Percentiles rank a stretch among this genome's conserved stretches.
phyloP scores from a whole-genome alignment of 2,329 filamentous ascomycete species.

The Ustulina deusta region DNA sequence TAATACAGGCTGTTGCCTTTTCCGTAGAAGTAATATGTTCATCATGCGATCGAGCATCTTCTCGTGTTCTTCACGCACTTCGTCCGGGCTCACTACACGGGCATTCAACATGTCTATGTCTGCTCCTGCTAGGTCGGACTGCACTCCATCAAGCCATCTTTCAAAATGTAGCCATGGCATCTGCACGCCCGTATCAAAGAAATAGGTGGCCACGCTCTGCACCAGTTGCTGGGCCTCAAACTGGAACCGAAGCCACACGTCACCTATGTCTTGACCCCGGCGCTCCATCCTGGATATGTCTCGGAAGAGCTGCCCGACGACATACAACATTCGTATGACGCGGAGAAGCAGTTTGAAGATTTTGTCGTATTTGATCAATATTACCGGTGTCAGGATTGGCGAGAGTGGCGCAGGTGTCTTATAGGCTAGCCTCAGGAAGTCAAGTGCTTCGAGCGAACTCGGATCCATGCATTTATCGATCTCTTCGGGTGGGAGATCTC shows the following conservation, averaged over 20 bases:
- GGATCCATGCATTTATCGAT: slow-evolving; percentile 87
- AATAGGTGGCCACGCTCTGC: slow-evolving; percentile 77
- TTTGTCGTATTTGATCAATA: slow-evolving; percentile 83
- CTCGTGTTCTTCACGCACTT: slow-evolving; percentile 77
- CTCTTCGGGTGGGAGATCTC: slow-evolving; percentile 81
- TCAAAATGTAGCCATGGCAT: slow-evolving; percentile 80
- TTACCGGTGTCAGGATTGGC: slow-evolving; percentile 76
- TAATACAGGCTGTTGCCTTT: slow-evolving; percentile 78
- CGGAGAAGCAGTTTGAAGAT: slow-evolving; percentile 85
- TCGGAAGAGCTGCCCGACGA: slow-evolving; percentile 73
- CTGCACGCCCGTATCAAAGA: slow-evolving; percentile 81
- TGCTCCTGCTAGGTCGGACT: slow-evolving; percentile 64
- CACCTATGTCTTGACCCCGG: slow-evolving; percentile 54
- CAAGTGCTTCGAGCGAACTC: slow-evolving; percentile 85
- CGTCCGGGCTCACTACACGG: slow-evolving; percentile 68
- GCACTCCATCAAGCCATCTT: slow-evolving; percentile 71
- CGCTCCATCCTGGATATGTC: slow-evolving; percentile 61
- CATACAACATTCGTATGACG: slow-evolving; percentile 81
- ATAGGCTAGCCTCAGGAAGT: slow-evolving; percentile 91
- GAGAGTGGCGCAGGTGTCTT: slow-evolving; percentile 78
- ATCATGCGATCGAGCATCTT: slow-evolving; percentile 80
- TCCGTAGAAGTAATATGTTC: slow-evolving; percentile 77
- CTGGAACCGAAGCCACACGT: slow-evolving; percentile 69
- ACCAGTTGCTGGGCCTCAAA: slow-evolving; percentile 86
- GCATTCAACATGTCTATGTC: slow-evolving; percentile 46